Percentiles rank a stretch among this genome's conserved stretches.
phyloP scores from a whole-genome alignment of 2,329 filamentous ascomycete genomes.

The Penicillium sp. region DNA sequence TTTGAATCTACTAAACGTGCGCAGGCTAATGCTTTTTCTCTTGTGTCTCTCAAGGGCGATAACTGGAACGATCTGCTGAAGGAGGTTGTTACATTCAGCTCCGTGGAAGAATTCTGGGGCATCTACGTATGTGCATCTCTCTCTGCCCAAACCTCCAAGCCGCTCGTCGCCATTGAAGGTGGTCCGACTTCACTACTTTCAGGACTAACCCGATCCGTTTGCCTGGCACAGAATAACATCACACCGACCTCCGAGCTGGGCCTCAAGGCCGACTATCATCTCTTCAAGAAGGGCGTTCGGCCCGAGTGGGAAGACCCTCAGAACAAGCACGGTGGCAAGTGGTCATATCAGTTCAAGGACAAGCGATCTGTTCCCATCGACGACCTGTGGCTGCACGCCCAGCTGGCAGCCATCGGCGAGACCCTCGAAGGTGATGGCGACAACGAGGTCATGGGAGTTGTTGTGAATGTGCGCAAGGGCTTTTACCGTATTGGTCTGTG shows the following conservation, averaged over 20 bases:
- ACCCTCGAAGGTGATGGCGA: conserved; percentile 90
- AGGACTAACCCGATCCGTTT: conserved; percentile 11
- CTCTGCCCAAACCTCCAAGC: neutral
- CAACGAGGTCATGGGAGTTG: conserved; percentile 97
- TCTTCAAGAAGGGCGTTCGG: conserved; percentile 95
- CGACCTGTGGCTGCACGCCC: conserved; percentile 92
- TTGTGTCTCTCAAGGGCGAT: conserved; percentile 59
- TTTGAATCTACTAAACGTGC: too few species aligned
- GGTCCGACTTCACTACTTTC: too few species aligned
- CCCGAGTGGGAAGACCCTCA: conserved; percentile 98
- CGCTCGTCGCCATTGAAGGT: too few species aligned
- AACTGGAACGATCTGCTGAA: conserved; percentile 99
- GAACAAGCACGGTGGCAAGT: conserved; percentile 99
- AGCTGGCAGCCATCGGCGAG: conserved; percentile 94
- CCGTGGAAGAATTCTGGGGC: conserved; percentile 99
- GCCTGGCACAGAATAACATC: conserved; percentile 78
- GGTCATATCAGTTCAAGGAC: conserved; percentile 97
- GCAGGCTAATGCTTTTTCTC: neutral
- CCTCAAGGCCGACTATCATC: conserved; percentile 97
- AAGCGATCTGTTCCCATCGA: conserved; percentile 90
- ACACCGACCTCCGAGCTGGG: conserved; percentile 90
- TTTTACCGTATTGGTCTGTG: conserved; percentile 97
- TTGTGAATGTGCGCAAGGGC: conserved; percentile 96
- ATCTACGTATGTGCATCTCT: conserved; percentile 70
- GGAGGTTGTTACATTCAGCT: conserved; percentile 97